These are phyloP conservation scores for Spizellomyces sp. DNA, from an alignment of 192 early-diverging fungal species.

Conservation along the genomic window DNA sequence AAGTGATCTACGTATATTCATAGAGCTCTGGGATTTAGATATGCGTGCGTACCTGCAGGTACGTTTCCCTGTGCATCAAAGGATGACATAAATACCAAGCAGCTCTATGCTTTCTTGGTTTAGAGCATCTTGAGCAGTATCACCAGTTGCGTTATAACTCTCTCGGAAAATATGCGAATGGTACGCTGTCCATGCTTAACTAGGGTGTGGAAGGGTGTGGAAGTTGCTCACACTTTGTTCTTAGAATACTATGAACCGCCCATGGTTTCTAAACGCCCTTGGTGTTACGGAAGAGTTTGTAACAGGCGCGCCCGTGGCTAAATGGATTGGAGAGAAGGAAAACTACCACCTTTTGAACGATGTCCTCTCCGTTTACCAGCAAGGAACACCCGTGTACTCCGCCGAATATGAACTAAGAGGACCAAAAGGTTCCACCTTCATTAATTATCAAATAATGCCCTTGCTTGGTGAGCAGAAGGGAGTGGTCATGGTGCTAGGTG, in stretches of 20 bases:
- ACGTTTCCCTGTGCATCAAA: neutral
- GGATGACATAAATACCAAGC: neutral
- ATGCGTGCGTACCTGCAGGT: conserved; percentile 46
- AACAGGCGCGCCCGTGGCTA: conserved; percentile 31
- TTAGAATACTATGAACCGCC: conserved; percentile 43
- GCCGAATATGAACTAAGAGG: conserved; percentile 44
- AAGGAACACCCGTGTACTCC: conserved; percentile 20
- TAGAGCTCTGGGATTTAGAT: conserved; percentile 15
- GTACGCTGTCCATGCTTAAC: neutral
- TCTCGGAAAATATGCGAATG: conserved; percentile 16
- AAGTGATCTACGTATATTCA: neutral
- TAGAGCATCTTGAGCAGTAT: conserved; percentile 45
- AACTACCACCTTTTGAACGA: conserved; percentile 45
- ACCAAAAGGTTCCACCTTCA: conserved; percentile 30
- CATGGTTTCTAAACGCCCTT: conserved; percentile 41
- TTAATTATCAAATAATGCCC: conserved; percentile 51
- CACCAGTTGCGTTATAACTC: conserved; percentile 56
- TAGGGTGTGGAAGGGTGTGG: neutral
- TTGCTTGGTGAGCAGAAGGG: conserved; percentile 38
- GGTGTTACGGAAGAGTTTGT: conserved; percentile 36
- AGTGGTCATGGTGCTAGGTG: conserved; percentile 49
- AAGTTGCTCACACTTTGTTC: conserved; percentile 5
- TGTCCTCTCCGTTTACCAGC: conserved; percentile 40
- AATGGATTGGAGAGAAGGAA: conserved; percentile 40
- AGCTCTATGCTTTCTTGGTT: neutral